Evolutionary conservation across 768 basidiomycete genomes (phyloP).

Genomic region (Lactarius hengduanensis): DNA sequence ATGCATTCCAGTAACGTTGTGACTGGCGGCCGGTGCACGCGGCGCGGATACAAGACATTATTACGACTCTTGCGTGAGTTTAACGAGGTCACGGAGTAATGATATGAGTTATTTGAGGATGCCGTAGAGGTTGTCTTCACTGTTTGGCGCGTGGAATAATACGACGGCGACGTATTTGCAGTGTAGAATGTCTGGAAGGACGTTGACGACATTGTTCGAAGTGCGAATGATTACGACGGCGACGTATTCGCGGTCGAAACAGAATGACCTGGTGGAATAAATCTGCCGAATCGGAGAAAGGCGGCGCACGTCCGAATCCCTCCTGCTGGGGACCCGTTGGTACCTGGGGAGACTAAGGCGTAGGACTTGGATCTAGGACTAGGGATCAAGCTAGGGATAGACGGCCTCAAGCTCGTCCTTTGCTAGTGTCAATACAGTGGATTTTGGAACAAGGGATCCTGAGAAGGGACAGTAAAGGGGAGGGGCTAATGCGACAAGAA

Average conservation of each 20-base stretch:
- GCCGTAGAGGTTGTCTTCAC: not conserved
- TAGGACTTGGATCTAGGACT: not conserved
- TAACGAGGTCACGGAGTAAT: not conserved
- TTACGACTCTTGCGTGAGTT: not conserved
- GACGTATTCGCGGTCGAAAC: not conserved
- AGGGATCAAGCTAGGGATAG: not conserved
- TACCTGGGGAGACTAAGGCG: not conserved
- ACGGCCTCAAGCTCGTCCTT: not conserved
- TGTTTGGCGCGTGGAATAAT: too few species aligned
- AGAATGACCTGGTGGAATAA: not conserved
- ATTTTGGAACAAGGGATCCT: not conserved
- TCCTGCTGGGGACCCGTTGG: not conserved
- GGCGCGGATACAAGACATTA: not conserved
- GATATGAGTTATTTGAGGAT: not conserved
- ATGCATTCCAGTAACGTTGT: not conserved
- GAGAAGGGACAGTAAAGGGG: not conserved
- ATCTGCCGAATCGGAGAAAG: not conserved
- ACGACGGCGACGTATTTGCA: too few species aligned
- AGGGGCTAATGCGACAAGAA: not conserved
- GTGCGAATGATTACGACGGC: not conserved
- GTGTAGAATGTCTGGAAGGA: not conserved
- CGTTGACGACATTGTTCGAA: not conserved
- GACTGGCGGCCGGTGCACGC: not conserved
- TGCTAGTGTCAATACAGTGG: not conserved
- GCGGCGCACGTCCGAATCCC: not conserved